Conservation (phyloP, 768 basidiomycete species). For the Suillus subaureus region DNA sequence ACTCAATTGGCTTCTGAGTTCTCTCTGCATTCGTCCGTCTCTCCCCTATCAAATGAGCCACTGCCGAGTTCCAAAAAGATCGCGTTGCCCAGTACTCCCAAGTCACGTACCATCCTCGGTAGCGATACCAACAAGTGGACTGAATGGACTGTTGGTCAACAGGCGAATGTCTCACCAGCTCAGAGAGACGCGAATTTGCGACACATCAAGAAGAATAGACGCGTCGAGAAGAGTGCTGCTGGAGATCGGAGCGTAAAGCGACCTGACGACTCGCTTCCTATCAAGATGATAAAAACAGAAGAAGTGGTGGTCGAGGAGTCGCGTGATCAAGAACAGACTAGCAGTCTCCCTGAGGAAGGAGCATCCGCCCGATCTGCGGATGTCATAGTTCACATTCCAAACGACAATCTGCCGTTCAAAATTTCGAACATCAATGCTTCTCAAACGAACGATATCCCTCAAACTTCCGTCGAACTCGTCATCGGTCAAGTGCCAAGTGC, state of each 20-base stretch:
- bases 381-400: neutral
- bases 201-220: conserved; percentile 29
- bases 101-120: conserved; percentile 27
- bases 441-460: neutral
- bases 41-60: neutral
- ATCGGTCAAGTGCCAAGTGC: neutral
- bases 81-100: conserved; percentile 21
- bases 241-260: conserved; percentile 32
- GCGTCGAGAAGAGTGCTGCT: conserved; percentile 27
- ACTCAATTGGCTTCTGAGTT: conserved; percentile 19
- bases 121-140: conserved; percentile 8
- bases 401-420: conserved; percentile 19
- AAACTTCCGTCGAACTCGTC: neutral
- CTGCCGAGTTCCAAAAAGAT: conserved; percentile 12
- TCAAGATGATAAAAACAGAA: conserved; percentile 24
- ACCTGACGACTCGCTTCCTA: neutral
- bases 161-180: conserved; percentile 23
- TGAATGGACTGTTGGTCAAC: conserved; percentile 28
- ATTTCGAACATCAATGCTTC: conserved; percentile 14
- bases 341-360: neutral
- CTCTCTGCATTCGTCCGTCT: conserved; percentile 6
- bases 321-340: conserved; percentile 4
- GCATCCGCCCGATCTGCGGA: neutral
- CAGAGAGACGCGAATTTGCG: conserved; percentile 33
- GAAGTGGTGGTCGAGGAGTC: conserved; percentile 14